These are phyloP conservation scores for Fraxinus xanthoxyloides DNA, from an alignment of 305 asterid species.

Conservation along the genomic window DNA sequence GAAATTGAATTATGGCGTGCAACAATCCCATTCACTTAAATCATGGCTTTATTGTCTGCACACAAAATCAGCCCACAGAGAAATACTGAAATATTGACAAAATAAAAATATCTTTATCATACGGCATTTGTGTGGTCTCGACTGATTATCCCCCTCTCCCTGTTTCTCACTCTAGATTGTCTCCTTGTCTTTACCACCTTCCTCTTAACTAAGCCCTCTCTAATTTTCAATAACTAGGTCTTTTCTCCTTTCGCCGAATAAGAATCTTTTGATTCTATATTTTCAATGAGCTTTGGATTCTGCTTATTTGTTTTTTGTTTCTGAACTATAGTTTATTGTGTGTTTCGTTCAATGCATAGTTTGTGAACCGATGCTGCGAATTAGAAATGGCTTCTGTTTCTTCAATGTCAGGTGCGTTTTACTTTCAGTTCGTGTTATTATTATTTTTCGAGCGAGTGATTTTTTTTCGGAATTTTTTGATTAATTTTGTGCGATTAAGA, in stretches of 20 bases:
- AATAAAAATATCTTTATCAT: not conserved
- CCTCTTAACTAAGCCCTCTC: conserved; percentile 29
- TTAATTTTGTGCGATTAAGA: not conserved
- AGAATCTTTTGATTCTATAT: conserved; percentile 17
- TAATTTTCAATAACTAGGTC: conserved; percentile 11
- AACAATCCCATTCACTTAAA: too few relatives aligned
- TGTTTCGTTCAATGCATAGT: conserved; percentile 35
- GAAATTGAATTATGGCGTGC: too few relatives aligned
- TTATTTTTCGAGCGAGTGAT: not conserved
- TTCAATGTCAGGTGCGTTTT: conserved; percentile 50
- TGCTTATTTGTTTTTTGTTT: conserved; percentile 21
- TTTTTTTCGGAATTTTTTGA: not conserved
- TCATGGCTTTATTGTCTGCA: not conserved
- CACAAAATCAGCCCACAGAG: not conserved
- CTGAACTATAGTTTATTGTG: conserved; percentile 15
- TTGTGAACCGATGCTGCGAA: conserved; percentile 57
- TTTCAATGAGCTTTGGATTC: conserved; percentile 24
- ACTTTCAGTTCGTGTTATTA: not conserved
- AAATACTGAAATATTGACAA: not conserved
- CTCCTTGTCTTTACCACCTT: conserved; percentile 34
- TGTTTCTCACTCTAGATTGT: conserved; percentile 60
- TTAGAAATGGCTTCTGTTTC: conserved; percentile 69
- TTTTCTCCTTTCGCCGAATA: conserved; percentile 17
- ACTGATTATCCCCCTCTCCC: not conserved
- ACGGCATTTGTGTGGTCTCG: not conserved